Percentiles rank a stretch among this genome's conserved stretches.
phyloP scores from a whole-genome alignment of 768 basidiomycete genomes.

The Lactarius trivialis region DNA sequence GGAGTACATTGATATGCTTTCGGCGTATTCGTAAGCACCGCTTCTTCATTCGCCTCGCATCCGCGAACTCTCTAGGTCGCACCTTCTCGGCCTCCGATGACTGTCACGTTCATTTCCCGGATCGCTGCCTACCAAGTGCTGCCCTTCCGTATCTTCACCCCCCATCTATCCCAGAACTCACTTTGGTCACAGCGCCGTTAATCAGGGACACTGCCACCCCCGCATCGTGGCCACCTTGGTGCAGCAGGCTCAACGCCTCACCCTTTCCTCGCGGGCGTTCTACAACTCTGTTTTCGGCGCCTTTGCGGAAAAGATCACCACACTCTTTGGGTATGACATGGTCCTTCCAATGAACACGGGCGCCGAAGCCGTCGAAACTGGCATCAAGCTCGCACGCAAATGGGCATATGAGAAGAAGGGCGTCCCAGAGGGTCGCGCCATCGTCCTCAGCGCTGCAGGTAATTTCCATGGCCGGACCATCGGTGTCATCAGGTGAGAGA shows the following conservation, averaged over 20 bases:
- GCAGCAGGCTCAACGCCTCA: slow-evolving; percentile 82
- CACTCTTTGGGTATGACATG: slow-evolving; percentile 89
- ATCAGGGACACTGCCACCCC: slow-evolving; percentile 95
- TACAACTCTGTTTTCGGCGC: slow-evolving; percentile 87
- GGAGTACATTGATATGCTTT: slow-evolving; percentile 97
- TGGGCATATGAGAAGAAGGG: slow-evolving; percentile 93
- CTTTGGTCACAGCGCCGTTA: slow-evolving; percentile 60
- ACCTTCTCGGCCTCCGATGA: neutral
- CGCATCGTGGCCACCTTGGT: slow-evolving; percentile 74
- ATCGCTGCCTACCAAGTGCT: neutral
- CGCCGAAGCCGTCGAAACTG: slow-evolving; percentile 96
- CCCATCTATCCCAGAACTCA: neutral
- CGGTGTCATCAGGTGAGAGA: slow-evolving; percentile 66
- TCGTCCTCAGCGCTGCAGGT: slow-evolving; percentile 77
- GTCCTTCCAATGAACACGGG: slow-evolving; percentile 99
- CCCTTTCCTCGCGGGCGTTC: slow-evolving; percentile 93
- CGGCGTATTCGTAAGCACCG: slow-evolving; percentile 83
- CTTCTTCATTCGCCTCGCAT: neutral
- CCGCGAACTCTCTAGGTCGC: neutral
- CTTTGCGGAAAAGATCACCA: slow-evolving; percentile 81
- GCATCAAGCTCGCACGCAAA: slow-evolving; percentile 92
- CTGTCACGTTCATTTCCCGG: neutral
- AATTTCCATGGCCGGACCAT: slow-evolving; percentile 97
- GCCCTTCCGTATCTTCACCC: neutral
- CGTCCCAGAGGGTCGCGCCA: slow-evolving; percentile 72